Evolutionary conservation across 2,329 filamentous ascomycete species (phyloP).

Genomic region (Coniochaeta prunicola): DNA sequence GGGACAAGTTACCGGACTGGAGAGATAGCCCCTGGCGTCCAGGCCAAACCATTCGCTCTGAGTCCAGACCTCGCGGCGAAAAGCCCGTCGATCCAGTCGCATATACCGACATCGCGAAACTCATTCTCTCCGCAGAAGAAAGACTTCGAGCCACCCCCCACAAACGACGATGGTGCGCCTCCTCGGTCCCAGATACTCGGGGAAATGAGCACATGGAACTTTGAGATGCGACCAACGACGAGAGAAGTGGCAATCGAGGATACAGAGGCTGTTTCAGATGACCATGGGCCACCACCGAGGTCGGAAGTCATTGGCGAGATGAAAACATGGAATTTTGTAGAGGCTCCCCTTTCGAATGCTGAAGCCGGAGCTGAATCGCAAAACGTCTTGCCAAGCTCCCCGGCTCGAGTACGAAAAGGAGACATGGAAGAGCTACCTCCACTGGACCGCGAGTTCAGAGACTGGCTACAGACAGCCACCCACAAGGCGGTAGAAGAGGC

Average conservation of each 20-base stretch:
- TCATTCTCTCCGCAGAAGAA: background rate
- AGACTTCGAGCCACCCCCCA: background rate
- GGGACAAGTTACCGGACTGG: background rate
- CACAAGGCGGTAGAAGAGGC: background rate
- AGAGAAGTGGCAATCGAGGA: background rate
- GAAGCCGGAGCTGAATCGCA: background rate
- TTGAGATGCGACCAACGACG: background rate
- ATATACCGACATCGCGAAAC: background rate
- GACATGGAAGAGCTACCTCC: background rate
- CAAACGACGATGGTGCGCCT: background rate
- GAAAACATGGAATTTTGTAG: background rate
- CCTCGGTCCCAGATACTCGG: background rate
- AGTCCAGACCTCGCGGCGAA: background rate
- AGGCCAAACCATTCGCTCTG: background rate
- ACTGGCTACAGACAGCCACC: conserved; percentile 4
- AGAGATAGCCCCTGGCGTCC: background rate
- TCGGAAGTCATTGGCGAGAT: background rate
- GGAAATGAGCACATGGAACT: background rate
- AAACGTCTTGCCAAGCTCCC: background rate
- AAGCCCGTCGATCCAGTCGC: background rate
- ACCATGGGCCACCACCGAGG: background rate
- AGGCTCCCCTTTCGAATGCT: background rate
- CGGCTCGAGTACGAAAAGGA: background rate
- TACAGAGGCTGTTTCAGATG: background rate
- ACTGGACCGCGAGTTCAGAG: conserved; percentile 6